Base-by-base conservation (phyloP, 2,329 filamentous ascomycete genomes). In the Claviceps maximensis region DNA sequence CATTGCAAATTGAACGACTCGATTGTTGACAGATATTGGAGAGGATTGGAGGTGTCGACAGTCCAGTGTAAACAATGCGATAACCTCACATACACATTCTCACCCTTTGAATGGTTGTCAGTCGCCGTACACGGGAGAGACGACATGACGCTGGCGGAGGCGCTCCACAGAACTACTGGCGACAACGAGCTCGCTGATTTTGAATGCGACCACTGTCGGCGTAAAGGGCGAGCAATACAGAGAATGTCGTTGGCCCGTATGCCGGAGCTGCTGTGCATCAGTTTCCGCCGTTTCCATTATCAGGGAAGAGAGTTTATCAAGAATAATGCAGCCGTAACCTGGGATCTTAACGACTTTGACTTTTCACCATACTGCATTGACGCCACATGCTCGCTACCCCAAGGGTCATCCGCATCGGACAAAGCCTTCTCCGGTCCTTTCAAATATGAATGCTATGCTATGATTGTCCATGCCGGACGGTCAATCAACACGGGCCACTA, bases 391-490 rank as follows among this genome's bases (percentile, higher is more conserved):
- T 13, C 52, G 21, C 19, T 23, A 1, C 9, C 21, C 21, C 70
- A 60, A 53, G 71, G 63, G 51, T 27, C 49, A 19, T 40, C 5
- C 19, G n/a, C 49, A 17, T 15, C 41, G 41, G 71, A 74, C 54
- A 66, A 61, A 10, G 69, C 70, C 15, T 74, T 77, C 54, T 59
- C 61, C 2, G 69, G 68, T 1, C 84, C 86, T 0, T 89, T 86
- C 62, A 71, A 74, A 5, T 98, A 96, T 67, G 85, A 95, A 63
- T 84, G 87, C 51, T 96, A 95, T 64, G 91, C 84, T 2, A 85
- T 96, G 7, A 80, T 94, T 52, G 76, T 86, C 56, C 90, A 96
- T 65, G 69, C 79, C 4, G 90, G 90, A 23, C 71, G 71, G 1
- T 81, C 76, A 1, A 73, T 86, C 51, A 78, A 80, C 40, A 80